Base-by-base conservation (phyloP, 1,284 basidiomycete species). In the Cryptococcus amylolentus region DNA sequence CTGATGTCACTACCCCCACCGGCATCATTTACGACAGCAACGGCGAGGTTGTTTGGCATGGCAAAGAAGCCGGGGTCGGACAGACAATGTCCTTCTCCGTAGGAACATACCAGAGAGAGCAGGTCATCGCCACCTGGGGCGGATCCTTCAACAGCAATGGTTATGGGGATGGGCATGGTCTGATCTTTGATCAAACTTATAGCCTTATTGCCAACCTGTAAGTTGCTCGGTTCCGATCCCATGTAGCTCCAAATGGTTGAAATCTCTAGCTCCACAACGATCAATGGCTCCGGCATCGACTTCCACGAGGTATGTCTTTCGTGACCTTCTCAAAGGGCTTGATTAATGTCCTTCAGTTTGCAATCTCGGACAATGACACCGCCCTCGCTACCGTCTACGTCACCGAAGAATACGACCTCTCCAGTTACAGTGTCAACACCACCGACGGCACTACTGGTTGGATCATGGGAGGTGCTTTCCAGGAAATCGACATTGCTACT, bases 401-500 rank as follows among this genome's bases (percentile, higher is more conserved):
- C 4, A 47, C 53, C 1, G 49, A 60, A n/a, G 44, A 63, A 14
- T 51, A 61, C 49, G 63, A 75, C 49, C 55, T 75, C 3, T 52
- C 61, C 6, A 20, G 52, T 0, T 68, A 58, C 47, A 62, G 60
- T 6, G 51, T 64, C 1, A 46, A 47, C 7, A 53, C 54, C 12
- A 43, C 41, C 12, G 43, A 63, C 23, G 68, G 68, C 3, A 31
- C 51, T 12, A 16, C 49, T 9, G 72, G 72, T 4, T 71, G 56
- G 53, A 68, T 73, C 42, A 57, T 69, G 41, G 55, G 52, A 26
- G 64, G 68, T 40, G 43, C 63, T 16, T 56, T 67, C 7, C 71
- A 76, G 55, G 73, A 76, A 57, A 57, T 76, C 26, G 63, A 76
- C 55, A 61, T 76, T 48, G 61, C 54, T 4, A 68, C 67, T 4